A percentile compares a stretch with the other conserved stretches of the same genome.
Evolutionary conservation across 2,329 filamentous ascomycete genomes (phyloP).

Genomic region (Salinomyces thailandicus): DNA sequence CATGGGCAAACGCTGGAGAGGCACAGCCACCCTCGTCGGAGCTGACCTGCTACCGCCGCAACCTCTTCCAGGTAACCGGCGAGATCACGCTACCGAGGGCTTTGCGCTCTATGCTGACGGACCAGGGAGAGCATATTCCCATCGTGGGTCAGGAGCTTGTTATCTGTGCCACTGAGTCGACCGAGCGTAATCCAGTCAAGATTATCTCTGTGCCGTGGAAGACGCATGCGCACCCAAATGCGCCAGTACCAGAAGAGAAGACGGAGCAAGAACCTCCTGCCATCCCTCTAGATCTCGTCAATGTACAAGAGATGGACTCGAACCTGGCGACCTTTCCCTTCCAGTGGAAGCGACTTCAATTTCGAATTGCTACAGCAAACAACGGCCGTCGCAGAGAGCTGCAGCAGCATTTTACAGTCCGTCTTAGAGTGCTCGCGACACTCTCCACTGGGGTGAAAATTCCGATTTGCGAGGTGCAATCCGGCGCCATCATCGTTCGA

Average conservation of each 20-base stretch:
- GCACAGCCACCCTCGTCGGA: conserved; percentile 58
- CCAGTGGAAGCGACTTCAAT: conserved; percentile 87
- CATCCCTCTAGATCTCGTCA: conserved; percentile 59
- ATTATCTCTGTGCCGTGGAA: conserved; percentile 98
- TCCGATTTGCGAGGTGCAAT: conserved; percentile 71
- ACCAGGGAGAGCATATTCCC: conserved; percentile 72
- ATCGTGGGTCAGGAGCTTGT: conserved; percentile 75
- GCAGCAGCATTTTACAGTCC: conserved; percentile 89
- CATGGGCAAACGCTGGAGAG: conserved; percentile 50
- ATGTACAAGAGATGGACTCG: conserved; percentile 59
- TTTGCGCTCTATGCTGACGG: conserved; percentile 69
- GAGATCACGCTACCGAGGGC: conserved; percentile 71
- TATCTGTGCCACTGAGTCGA: conserved; percentile 87
- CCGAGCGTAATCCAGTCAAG: conserved; percentile 83
- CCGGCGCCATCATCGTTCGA: conserved; percentile 84
- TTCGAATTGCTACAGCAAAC: conserved; percentile 90
- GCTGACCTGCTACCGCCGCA: conserved; percentile 88
- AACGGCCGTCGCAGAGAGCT: conserved; percentile 90
- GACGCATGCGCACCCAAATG: conserved; percentile 62
- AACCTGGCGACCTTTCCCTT: conserved; percentile 88
- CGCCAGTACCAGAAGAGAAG: conserved; percentile 59
- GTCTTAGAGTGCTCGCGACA: conserved; percentile 75
- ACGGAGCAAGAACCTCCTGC: conserved; percentile 77
- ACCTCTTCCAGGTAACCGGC: conserved; percentile 91
- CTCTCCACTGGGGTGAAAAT: conserved; percentile 74